Conservation (phyloP, 352 stramenopile genomes). For the Hyaloperonospora brassicae region DNA sequence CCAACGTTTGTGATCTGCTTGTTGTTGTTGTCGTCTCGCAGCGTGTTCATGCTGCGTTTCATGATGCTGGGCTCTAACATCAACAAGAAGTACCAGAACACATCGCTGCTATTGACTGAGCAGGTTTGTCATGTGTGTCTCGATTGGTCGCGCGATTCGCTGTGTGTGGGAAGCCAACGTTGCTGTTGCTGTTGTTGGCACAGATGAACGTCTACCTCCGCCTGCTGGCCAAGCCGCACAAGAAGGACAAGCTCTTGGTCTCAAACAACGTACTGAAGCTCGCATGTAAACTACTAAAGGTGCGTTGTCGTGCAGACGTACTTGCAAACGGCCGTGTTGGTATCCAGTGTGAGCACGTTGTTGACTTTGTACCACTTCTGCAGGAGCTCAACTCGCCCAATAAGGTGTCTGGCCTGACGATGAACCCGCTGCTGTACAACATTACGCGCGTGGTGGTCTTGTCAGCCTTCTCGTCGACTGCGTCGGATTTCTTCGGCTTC, state of each 20-base stretch:
- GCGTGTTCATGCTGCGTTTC: slow-evolving; percentile 86
- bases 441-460: slow-evolving; percentile 84
- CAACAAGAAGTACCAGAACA: slow-evolving; percentile 90
- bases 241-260: slow-evolving; percentile 85
- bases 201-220: slow-evolving; percentile 86
- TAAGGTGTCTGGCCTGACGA: slow-evolving; percentile 85
- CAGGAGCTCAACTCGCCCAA: slow-evolving; percentile 86
- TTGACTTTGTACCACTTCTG: slow-evolving; percentile 16
- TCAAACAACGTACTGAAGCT: slow-evolving; percentile 89
- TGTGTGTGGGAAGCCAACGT: slow-evolving; percentile 4
- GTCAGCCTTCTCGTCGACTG: slow-evolving; percentile 82
- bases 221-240: slow-evolving; percentile 74
- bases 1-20: background rate
- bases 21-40: slow-evolving; percentile 10
- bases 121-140: slow-evolving; percentile 37
- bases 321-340: background rate
- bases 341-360: background rate
- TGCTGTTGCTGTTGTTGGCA: slow-evolving; percentile 10
- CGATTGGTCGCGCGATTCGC: background rate
- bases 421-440: slow-evolving; percentile 88
- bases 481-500: slow-evolving; percentile 88
- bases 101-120: slow-evolving; percentile 85
- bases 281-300: slow-evolving; percentile 86
- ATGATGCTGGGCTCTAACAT: slow-evolving; percentile 88
- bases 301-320: slow-evolving; percentile 15